Percentiles rank a stretch among this genome's conserved stretches.
Conservation (phyloP, 2,329 filamentous ascomycete genomes). For the Coleophoma crateriformis region DNA sequence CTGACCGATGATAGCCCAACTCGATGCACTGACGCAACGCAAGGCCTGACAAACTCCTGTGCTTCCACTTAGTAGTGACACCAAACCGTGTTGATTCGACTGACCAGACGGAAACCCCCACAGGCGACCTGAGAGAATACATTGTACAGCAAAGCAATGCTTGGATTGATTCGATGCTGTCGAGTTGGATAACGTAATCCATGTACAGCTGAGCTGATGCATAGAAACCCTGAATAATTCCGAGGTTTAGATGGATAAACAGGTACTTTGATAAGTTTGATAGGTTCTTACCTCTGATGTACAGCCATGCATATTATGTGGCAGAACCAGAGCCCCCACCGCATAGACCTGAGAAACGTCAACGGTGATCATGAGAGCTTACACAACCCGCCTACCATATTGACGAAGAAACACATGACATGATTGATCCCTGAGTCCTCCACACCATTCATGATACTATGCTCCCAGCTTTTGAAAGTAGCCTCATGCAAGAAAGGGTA, state of each 20-base stretch:
- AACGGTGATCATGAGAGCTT: too few relatives aligned
- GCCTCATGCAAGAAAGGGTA: not conserved
- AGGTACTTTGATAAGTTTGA: not conserved
- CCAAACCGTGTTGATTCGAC: not conserved
- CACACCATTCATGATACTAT: not conserved
- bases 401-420: too few relatives aligned
- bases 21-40: conserved; percentile 27
- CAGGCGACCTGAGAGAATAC: conserved; percentile 12
- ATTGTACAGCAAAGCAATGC: conserved; percentile 20
- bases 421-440: too few relatives aligned
- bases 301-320: not conserved
- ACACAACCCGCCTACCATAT: too few relatives aligned
- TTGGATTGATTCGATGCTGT: conserved; percentile 20
- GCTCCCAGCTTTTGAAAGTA: not conserved
- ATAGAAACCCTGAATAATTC: conserved; percentile 9
- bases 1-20: conserved; percentile 27
- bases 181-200: conserved; percentile 14
- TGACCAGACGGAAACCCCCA: conserved; percentile 21
- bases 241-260: conserved; percentile 11
- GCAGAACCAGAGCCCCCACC: too few relatives aligned
- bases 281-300: not conserved
- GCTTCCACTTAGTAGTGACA: not conserved
- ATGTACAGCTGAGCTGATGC: conserved; percentile 12
- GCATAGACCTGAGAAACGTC: too few relatives aligned
- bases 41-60: conserved; percentile 26